Evolutionary conservation across 2,329 filamentous ascomycete genomes (phyloP), one percentile per base, ranked within the genome.

Genomic region (Atkinsonella texensis): DNA sequence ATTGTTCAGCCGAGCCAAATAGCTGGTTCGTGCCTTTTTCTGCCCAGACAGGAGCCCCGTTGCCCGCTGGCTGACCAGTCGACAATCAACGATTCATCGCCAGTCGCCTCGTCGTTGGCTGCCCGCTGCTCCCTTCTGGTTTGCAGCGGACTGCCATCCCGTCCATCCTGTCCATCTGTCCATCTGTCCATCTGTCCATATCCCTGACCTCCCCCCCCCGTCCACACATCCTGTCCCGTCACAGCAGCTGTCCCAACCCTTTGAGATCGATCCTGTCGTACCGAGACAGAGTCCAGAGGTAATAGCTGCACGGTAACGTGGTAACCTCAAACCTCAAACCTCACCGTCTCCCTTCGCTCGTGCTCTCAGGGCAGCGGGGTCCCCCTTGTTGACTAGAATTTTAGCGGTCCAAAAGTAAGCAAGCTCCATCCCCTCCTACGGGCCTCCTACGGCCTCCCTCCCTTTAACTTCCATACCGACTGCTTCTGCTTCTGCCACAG

Each of bases 321-420:
- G 20, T 4, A 23, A 23, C 20, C 20, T 23, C 20, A n/a, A n/a
- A n/a, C n/a, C n/a, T n/a, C 20, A 23, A 23, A 23, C 32, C 39
- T 31, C 17, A 43, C 42, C 39, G 40, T 52, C 46, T 52, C 50
- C 45, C 50, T 49, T 48, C 45, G 28, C 45, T 42, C 40, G 6
- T 49, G 28, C 41, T 35, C 18, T 40, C n/a, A 13, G 38, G 44
- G 28, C 45, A 44, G 50, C 45, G 46, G 45, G 46, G 50, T 44
- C 23, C 46, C 51, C 46, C 51, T 53, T 47, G 52, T 53, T 46
- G 50, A 46, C 48, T 46, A 50, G 51, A 47, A 35, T 42, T 50
- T 44, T 43, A 50, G 43, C 31, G 44, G 52, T 40, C 51, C 23
- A 53, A 43, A 43, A 38, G 28, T 28, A 28, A 20, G 35, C 46